A percentile compares a stretch with the other conserved stretches of the same genome.
Conservation (phyloP, 2,329 filamentous ascomycete species). For the Ambrosiella xylebori region DNA sequence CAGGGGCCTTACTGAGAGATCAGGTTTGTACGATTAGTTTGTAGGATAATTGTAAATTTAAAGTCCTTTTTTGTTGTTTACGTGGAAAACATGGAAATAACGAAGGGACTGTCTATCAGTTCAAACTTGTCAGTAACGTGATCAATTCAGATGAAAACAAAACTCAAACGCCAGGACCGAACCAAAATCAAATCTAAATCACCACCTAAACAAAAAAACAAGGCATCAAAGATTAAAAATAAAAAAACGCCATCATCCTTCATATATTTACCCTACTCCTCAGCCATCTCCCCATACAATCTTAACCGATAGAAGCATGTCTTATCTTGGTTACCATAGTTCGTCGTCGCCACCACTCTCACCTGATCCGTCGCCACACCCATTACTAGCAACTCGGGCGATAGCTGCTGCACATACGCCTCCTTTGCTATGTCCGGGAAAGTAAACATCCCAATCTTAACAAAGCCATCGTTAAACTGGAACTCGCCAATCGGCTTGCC, state of each 20-base stretch:
- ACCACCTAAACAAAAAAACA: too few species aligned
- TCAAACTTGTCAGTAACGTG: too few species aligned
- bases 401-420: constrained; percentile 36
- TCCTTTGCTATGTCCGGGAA: constrained; percentile 32
- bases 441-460: constrained; percentile 39
- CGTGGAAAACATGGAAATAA: too few species aligned
- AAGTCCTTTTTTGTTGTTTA: too few species aligned
- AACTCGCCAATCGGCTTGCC: constrained; percentile 17
- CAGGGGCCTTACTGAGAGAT: constrained; percentile 6
- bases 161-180: too few species aligned
- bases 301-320: constrained; percentile 51
- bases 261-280: constrained; percentile 3
- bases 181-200: too few species aligned
- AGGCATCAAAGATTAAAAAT: too few species aligned
- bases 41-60: background rate
- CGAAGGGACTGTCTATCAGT: too few species aligned
- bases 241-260: background rate
- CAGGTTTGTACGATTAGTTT: background rate
- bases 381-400: constrained; percentile 30
- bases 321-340: constrained; percentile 39
- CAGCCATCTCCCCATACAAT: constrained; percentile 31
- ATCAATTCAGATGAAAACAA: too few species aligned
- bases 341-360: constrained; percentile 37
- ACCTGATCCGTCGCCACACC: constrained; percentile 33
- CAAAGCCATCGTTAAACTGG: constrained; percentile 23